These are phyloP conservation scores for Colletotrichum zoysiae DNA, from an alignment of 2,329 filamentous ascomycete genomes.

Conservation along the genomic window DNA sequence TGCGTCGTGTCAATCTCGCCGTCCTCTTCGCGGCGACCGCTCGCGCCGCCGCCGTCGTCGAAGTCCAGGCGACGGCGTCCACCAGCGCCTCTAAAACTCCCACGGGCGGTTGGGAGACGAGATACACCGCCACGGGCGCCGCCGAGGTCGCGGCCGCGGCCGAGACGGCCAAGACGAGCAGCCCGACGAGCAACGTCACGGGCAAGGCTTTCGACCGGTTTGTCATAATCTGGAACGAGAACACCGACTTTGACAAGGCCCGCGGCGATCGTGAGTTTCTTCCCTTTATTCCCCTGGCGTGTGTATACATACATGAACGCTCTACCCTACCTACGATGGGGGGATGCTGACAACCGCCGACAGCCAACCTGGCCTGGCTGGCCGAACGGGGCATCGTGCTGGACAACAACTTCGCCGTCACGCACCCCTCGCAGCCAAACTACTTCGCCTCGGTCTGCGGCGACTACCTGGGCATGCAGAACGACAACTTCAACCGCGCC, in stretches of 20 bases:
- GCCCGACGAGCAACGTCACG: conserved; percentile 72
- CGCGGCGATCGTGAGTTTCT: conserved; percentile 61
- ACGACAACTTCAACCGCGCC: conserved; percentile 71
- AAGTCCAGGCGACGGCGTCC: conserved; percentile 4
- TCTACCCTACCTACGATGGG: too few species aligned
- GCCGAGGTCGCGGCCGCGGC: conserved; percentile 66
- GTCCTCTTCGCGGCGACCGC: conserved; percentile 47
- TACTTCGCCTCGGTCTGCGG: conserved; percentile 73
- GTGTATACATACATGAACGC: too few species aligned
- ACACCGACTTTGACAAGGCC: conserved; percentile 77
- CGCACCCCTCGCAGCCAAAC: conserved; percentile 77
- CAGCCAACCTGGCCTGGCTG: conserved; percentile 47
- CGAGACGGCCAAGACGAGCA: conserved; percentile 71
- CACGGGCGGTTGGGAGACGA: conserved; percentile 50
- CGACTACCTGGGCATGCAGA: conserved; percentile 73
- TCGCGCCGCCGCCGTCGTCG: conserved; percentile 46
- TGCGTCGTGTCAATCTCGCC: conserved; percentile 32
- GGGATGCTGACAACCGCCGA: neutral
- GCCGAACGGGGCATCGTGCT: conserved; percentile 50
- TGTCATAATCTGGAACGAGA: conserved; percentile 82
- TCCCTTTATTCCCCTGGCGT: too few species aligned
- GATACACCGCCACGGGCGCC: conserved; percentile 65
- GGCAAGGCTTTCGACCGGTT: conserved; percentile 81
- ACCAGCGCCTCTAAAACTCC: neutral
- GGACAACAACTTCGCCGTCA: conserved; percentile 62